Conservation (phyloP, 371 early-diverging fungal species). For the Mortierella sp. region DNA sequence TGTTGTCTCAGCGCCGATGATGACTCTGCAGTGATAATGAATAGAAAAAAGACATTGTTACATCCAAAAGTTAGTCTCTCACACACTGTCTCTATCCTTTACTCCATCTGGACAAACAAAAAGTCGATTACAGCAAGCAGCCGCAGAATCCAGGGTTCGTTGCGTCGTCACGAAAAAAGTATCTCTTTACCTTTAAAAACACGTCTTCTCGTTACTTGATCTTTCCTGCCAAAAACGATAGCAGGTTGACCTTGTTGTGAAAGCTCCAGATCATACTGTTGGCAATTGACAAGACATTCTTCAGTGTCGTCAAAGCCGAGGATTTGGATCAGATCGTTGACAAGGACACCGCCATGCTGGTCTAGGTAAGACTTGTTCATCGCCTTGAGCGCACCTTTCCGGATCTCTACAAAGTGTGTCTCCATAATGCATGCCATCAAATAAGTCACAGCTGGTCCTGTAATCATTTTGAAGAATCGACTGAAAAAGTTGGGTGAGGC, state of each 20-base stretch:
- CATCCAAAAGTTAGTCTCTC: too few relatives aligned
- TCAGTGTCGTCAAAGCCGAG: slow-evolving; percentile 68
- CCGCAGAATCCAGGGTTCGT: not conserved
- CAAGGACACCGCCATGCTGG: slow-evolving; percentile 57
- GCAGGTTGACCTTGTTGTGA: slow-evolving; percentile 9
- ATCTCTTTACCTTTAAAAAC: slow-evolving; percentile 29
- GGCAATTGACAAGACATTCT: slow-evolving; percentile 54
- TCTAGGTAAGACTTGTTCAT: slow-evolving; percentile 73
- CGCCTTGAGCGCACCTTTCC: slow-evolving; percentile 78
- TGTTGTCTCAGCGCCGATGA: slow-evolving; percentile 25
- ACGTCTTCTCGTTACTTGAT: slow-evolving; percentile 10
- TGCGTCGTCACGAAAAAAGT: not conserved
- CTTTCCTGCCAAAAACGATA: slow-evolving; percentile 30
- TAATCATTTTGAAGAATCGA: slow-evolving; percentile 74
- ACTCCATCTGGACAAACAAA: not conserved
- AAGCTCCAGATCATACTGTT: slow-evolving; percentile 31
- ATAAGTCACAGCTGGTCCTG: slow-evolving; percentile 66
- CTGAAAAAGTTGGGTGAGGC: slow-evolving; percentile 74
- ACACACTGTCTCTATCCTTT: not conserved
- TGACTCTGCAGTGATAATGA: slow-evolving; percentile 15
- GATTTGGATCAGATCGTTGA: slow-evolving; percentile 57
- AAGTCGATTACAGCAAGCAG: too few relatives aligned
- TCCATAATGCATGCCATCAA: slow-evolving; percentile 83
- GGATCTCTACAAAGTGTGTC: slow-evolving; percentile 75
- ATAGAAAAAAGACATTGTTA: not conserved